Percentiles rank a stretch among this genome's conserved stretches.
phyloP scores from a whole-genome alignment of 148 eudicot genomes.

The Vaccinium macrocarpon region DNA sequence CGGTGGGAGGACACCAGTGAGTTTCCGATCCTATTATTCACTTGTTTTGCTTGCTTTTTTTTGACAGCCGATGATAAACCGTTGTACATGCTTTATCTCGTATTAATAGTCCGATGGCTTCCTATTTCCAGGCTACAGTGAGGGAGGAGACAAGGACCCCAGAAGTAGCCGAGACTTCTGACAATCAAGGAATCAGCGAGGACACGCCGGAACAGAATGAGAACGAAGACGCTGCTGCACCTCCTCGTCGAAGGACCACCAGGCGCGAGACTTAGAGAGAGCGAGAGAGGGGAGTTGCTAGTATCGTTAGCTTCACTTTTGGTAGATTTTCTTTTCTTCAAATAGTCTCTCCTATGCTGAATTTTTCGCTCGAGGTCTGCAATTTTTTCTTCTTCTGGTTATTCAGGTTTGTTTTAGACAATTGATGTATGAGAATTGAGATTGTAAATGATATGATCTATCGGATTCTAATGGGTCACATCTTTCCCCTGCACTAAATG shows the following conservation, averaged over 20 bases:
- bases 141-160: constrained; percentile 29
- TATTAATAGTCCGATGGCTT: too few relatives aligned
- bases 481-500: constrained; percentile 8
- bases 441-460: constrained; percentile 22
- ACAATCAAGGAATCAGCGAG: constrained; percentile 34
- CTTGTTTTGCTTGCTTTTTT: background rate
- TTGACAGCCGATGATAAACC: background rate
- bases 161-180: constrained; percentile 41
- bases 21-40: constrained; percentile 21
- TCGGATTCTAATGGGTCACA: background rate
- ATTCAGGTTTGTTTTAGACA: background rate
- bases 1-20: constrained; percentile 87
- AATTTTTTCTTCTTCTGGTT: constrained; percentile 9
- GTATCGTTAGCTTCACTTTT: constrained; percentile 7
- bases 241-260: constrained; percentile 62
- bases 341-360: constrained; percentile 7
- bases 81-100: background rate
- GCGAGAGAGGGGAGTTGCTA: background rate
- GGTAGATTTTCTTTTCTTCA: constrained; percentile 16
- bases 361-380: constrained; percentile 2
- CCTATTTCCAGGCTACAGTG: constrained; percentile 36
- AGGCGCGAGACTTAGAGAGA: constrained; percentile 61
- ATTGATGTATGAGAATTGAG: constrained; percentile 19
- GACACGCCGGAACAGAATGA: constrained; percentile 55
- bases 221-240: constrained; percentile 45